Base-by-base conservation (phyloP, 768 basidiomycete genomes). In the Amanita polypyramis region DNA sequence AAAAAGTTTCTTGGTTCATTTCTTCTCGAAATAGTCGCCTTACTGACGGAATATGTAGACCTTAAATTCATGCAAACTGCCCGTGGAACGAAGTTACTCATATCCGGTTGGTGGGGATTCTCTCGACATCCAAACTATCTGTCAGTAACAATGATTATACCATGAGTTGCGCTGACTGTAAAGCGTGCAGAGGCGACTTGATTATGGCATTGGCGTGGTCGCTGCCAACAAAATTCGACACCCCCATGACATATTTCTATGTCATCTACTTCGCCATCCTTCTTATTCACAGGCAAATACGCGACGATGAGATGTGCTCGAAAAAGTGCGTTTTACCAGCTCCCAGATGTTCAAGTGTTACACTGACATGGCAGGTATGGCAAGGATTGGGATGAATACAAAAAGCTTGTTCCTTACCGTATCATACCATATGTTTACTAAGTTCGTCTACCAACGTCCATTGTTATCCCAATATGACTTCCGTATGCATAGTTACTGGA, bases 161-260 rank as follows among this genome's bases (percentile, higher is more conserved):
- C 27, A 6, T 48, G 10, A 5, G 4, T 3, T 35, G 11, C 12
- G 20, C n/a, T 33, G 20, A 49, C 41, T 50, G 33, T 42, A 21
- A 14, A 45, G 23, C 37, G 20, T 10, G 42, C 52, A 89, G 87
- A 37, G 87, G 87, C 17, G 92, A 94, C 58, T 72, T 92, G 54
- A 63, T 95, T 49, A 96, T 96, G 87, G 82, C 80, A 19, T 65
- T 90, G 38, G 86, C 92, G 0, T 98, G 95, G 94, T 96, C 83
- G 47, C 74, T 97, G 14, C 87, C 94, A 0, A 94, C 90, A 1
- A 91, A 89, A 4, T 90, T 96, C 64, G 70, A 80, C 38, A 93
- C 92, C 0, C 95, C 94, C 19, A 77, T 98, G 61, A 94, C 96
- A 4, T 94, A 97, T 70, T 99, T 94, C 70, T 98, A 98, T 59